Percentiles rank a stretch among this genome's conserved stretches.
Conservation (phyloP, 495 filamentous ascomycete genomes). For the Aspergillus taichungensis region DNA sequence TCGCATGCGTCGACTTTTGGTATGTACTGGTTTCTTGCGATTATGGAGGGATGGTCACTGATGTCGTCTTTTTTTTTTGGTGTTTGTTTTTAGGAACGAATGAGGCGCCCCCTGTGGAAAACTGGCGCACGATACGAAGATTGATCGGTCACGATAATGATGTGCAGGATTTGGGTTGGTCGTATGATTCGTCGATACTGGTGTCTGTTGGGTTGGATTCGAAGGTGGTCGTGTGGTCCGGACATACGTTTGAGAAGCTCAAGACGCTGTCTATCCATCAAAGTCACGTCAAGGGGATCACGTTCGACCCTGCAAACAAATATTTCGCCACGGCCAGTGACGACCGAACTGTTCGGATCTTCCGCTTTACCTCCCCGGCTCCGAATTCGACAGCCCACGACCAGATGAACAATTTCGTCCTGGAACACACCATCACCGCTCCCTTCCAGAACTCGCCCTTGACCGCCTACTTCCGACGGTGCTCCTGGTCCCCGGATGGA, state of each 20-base stretch:
- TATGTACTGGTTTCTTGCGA: slow-evolving; percentile 28
- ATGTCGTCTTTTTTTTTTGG: not conserved
- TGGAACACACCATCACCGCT: slow-evolving; percentile 74
- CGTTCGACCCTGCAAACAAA: slow-evolving; percentile 97
- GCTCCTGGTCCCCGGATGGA: slow-evolving; percentile 95
- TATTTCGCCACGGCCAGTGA: slow-evolving; percentile 98
- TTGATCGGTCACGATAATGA: slow-evolving; percentile 97
- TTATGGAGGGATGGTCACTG: slow-evolving; percentile 3
- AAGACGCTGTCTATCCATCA: slow-evolving; percentile 86
- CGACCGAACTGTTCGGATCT: slow-evolving; percentile 93
- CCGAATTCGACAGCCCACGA: slow-evolving; percentile 93
- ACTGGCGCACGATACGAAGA: slow-evolving; percentile 89
- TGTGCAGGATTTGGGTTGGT: slow-evolving; percentile 97
- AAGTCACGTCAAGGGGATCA: slow-evolving; percentile 96
- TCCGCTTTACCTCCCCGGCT: slow-evolving; percentile 81
- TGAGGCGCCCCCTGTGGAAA: slow-evolving; percentile 87
- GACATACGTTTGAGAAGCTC: slow-evolving; percentile 94
- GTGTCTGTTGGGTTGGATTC: slow-evolving; percentile 96
- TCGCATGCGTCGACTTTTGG: slow-evolving; percentile 67
- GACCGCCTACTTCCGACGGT: slow-evolving; percentile 93
- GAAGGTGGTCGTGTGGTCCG: slow-evolving; percentile 96
- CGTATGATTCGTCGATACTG: slow-evolving; percentile 87
- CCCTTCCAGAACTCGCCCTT: slow-evolving; percentile 85
- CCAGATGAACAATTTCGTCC: slow-evolving; percentile 87
- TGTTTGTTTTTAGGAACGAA: slow-evolving; percentile 55